phyloP scores from a whole-genome alignment of 768 basidiomycete genomes.

The Boletus tomentosulus region DNA sequence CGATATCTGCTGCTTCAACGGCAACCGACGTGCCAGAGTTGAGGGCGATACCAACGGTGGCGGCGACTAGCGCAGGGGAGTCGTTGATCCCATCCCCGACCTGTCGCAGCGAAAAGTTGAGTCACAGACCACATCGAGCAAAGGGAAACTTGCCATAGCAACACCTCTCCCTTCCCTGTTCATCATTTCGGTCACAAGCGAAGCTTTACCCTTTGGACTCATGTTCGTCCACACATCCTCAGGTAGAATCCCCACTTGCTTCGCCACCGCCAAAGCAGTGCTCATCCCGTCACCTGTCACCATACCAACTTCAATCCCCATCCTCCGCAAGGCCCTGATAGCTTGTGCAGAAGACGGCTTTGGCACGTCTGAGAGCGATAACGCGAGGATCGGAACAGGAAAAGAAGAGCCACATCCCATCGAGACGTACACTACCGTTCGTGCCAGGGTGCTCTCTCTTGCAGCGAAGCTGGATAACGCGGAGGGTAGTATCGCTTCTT shows the following conservation, averaged over 20 bases:
- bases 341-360: slow-evolving; percentile 84
- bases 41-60: slow-evolving; percentile 94
- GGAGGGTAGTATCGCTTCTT: slow-evolving; percentile 50
- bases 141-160: slow-evolving; percentile 69
- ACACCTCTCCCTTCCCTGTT: slow-evolving; percentile 63
- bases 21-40: slow-evolving; percentile 96
- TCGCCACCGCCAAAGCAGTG: slow-evolving; percentile 86
- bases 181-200: slow-evolving; percentile 76
- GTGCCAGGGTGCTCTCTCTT: slow-evolving; percentile 66
- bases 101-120: slow-evolving; percentile 34
- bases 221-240: slow-evolving; percentile 88
- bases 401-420: slow-evolving; percentile 38
- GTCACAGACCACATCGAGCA: neutral
- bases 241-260: slow-evolving; percentile 79
- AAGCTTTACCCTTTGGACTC: slow-evolving; percentile 94
- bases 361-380: slow-evolving; percentile 84
- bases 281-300: slow-evolving; percentile 89
- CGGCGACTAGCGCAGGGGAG: slow-evolving; percentile 93
- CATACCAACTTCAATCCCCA: slow-evolving; percentile 93
- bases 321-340: slow-evolving; percentile 70
- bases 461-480: slow-evolving; percentile 61
- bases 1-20: slow-evolving; percentile 96
- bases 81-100: slow-evolving; percentile 99
- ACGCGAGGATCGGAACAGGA: slow-evolving; percentile 64
- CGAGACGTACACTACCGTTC: slow-evolving; percentile 86